These are phyloP conservation scores for Ceratocystis huliohia DNA, from an alignment of 2,329 filamentous ascomycete genomes.

Conservation along the genomic window DNA sequence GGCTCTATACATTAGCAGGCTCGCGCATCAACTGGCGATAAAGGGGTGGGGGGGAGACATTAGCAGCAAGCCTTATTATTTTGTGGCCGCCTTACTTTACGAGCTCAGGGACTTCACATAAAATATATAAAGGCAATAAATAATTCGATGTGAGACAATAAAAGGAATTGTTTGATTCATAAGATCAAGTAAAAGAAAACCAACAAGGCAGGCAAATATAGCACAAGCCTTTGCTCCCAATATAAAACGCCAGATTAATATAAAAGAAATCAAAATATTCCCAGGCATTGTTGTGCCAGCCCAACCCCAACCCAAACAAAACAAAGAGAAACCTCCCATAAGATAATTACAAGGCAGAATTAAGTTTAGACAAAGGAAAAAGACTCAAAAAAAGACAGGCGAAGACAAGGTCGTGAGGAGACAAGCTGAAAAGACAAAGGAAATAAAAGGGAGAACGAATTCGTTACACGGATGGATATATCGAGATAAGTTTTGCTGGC, in stretches of 20 bases:
- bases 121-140: too few relatives aligned
- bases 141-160: too few relatives aligned
- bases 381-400: neutral
- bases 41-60: too few relatives aligned
- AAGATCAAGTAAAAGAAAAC: neutral
- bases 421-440: constrained; percentile 8
- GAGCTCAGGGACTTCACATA: too few relatives aligned
- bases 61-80: too few relatives aligned
- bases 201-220: neutral
- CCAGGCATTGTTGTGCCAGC: too few relatives aligned
- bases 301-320: neutral
- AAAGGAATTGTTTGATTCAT: too few relatives aligned
- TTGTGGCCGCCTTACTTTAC: too few relatives aligned
- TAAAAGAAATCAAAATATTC: neutral
- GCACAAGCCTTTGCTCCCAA: neutral
- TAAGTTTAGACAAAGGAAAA: constrained; percentile 10
- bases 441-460: constrained; percentile 15
- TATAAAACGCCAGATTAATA: neutral
- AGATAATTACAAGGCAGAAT: neutral
- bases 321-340: neutral
- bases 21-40: too few relatives aligned
- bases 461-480: constrained; percentile 6
- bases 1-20: too few relatives aligned
- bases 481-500: neutral
- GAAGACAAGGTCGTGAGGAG: neutral